Conservation (phyloP, 441 rosid genomes). For the Pelargonium australe region DNA sequence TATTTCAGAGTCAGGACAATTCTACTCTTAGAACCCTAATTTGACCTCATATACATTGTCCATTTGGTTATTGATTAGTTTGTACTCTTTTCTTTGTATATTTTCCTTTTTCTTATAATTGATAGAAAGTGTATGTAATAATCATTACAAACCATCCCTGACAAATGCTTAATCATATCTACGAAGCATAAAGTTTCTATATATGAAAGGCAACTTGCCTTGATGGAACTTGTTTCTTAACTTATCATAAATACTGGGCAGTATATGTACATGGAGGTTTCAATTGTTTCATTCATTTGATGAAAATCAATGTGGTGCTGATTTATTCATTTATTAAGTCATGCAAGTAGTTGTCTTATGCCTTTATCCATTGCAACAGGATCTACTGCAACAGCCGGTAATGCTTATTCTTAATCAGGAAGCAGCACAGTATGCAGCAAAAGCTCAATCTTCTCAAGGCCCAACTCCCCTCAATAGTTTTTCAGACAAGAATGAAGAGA, state of each 20-base stretch:
- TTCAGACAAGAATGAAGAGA: slow-evolving; percentile 31
- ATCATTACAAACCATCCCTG: too few relatives aligned
- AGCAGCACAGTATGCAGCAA: slow-evolving; percentile 37
- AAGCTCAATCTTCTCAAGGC: slow-evolving; percentile 33
- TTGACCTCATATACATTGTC: background rate
- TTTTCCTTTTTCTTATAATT: too few relatives aligned
- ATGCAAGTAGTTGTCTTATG: background rate
- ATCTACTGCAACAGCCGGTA: slow-evolving; percentile 62
- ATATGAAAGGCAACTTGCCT: too few relatives aligned
- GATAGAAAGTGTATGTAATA: background rate
- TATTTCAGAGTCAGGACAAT: background rate
- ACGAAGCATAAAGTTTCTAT: too few relatives aligned
- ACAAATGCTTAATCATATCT: too few relatives aligned
- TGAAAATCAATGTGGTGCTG: background rate
- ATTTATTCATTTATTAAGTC: background rate
- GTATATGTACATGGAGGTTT: background rate
- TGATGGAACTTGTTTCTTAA: too few relatives aligned
- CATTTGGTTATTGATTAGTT: background rate
- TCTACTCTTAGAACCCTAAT: background rate
- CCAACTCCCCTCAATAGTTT: slow-evolving; percentile 33
- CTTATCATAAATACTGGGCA: too few relatives aligned
- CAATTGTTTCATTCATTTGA: background rate
- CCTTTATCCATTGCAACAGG: slow-evolving; percentile 34
- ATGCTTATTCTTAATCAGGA: slow-evolving; percentile 58
- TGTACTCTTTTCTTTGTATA: background rate